These are phyloP conservation scores for Colletotrichum agaves DNA, from an alignment of 2,329 filamentous ascomycete genomes.

Conservation along the genomic window DNA sequence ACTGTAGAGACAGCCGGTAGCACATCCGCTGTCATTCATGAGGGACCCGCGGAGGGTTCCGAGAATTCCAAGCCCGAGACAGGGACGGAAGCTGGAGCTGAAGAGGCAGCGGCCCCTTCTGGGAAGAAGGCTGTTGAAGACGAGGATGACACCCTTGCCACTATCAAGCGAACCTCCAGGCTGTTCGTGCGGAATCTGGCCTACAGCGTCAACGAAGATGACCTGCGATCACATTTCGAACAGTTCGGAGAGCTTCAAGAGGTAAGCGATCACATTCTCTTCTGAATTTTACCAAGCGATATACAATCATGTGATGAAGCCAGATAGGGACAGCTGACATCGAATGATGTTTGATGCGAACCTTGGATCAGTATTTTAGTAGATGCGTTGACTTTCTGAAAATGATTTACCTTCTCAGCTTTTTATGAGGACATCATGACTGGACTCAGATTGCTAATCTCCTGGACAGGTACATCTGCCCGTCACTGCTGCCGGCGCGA, in stretches of 20 bases:
- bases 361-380: constrained; percentile 98
- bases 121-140: constrained; percentile 45
- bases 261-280: constrained; percentile 68
- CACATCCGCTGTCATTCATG: constrained; percentile 10
- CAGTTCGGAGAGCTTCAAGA: constrained; percentile 83
- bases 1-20: constrained; percentile 32
- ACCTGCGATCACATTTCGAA: constrained; percentile 78
- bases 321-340: constrained; percentile 99
- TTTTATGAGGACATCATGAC: background rate
- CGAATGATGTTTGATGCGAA: constrained; percentile 86
- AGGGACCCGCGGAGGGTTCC: constrained; percentile 36
- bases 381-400: constrained; percentile 97
- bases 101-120: constrained; percentile 30
- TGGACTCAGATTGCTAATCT: constrained; percentile 38
- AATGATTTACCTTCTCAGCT: constrained; percentile 47
- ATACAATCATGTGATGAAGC: constrained; percentile 78
- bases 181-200: constrained; percentile 91
- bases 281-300: constrained; percentile 17
- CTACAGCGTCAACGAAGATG: constrained; percentile 81
- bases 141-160: constrained; percentile 60
- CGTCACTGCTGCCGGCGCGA: constrained; percentile 75
- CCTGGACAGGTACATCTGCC: constrained; percentile 83
- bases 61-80: constrained; percentile 37
- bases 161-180: constrained; percentile 77
- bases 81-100: constrained; percentile 43